Evolutionary conservation across 768 basidiomycete species (phyloP), one percentile per base, ranked within the genome.

Genomic region (Xerocomellus intermedius): DNA sequence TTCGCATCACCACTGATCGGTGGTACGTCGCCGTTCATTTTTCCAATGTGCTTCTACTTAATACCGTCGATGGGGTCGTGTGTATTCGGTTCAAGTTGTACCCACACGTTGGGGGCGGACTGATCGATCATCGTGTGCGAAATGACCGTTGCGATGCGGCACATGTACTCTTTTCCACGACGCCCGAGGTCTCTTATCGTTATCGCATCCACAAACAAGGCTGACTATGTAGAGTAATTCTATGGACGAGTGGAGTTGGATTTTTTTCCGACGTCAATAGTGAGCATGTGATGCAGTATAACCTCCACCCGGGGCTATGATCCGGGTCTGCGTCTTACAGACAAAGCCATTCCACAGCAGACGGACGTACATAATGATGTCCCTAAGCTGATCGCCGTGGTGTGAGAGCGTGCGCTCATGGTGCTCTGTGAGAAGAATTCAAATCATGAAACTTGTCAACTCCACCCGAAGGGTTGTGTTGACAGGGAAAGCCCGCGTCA

Each of bases 321-420:
- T 36, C 5, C 26, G 32, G 41, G 17, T 43, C 52, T 39, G 28
- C 44, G 28, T 38, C 38, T 38, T 28, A 13, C 39, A 35, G 32
- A 32, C 44, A n/a, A 38, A 17, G 33, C 21, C 26, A 35, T 39
- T n/a, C 48, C 8, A 14, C 22, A 28, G 26, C 41, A n/a, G 54
- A 39, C 19, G 14, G 19, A 42, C 33, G 48, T 60, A 60, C 59
- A 60, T 60, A 61, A 62, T 36, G n/a, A 35, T 12, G 37, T 19
- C 42, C 38, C 32, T 37, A 32, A 42, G 8, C 28, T 55, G 63
- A 51, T 69, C 64, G 52, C 65, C 64, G 65, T 48, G n/a, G 68
- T 67, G 66, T 67, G 66, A 67, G 66, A 67, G 56, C 48, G 54
- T 38, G 51, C 44, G 26, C 21, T n/a, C n/a, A n/a, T n/a, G 35